A percentile compares a stretch with the other conserved stretches of the same genome.
Evolutionary conservation across 2,329 filamentous ascomycete genomes (phyloP).

Genomic region (Beauveria scarabaeidicola): DNA sequence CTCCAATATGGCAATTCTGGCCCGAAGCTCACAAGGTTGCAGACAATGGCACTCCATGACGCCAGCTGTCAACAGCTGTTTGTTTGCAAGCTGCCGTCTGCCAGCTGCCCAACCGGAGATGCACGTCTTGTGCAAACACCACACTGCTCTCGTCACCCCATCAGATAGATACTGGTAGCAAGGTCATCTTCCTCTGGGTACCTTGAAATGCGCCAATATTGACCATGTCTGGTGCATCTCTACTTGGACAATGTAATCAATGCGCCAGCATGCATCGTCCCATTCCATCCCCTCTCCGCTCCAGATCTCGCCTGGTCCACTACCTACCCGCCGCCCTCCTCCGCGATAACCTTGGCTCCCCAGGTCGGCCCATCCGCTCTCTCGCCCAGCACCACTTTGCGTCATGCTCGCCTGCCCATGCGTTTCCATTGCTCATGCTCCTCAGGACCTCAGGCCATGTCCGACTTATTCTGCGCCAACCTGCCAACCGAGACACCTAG

Average conservation of each 20-base stretch:
- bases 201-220: background rate
- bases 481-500: no score
- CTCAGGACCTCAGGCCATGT: constrained; percentile 2
- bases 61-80: background rate
- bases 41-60: no score
- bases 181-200: background rate
- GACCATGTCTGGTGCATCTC: background rate
- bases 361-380: constrained; percentile 1
- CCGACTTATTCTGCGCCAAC: background rate
- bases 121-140: background rate
- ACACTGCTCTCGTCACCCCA: background rate
- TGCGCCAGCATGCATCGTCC: background rate
- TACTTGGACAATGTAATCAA: background rate
- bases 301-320: constrained; percentile 4
- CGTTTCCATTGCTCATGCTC: background rate
- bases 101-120: background rate
- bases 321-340: background rate
- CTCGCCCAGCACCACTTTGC: constrained; percentile 4
- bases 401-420: background rate
- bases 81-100: background rate
- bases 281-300: background rate
- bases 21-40: background rate
- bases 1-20: background rate
- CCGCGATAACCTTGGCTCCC: background rate
- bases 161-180: background rate